Evolutionary conservation across 2,329 filamentous ascomycete species (phyloP).

Genomic region (Mycocentrospora acerina): DNA sequence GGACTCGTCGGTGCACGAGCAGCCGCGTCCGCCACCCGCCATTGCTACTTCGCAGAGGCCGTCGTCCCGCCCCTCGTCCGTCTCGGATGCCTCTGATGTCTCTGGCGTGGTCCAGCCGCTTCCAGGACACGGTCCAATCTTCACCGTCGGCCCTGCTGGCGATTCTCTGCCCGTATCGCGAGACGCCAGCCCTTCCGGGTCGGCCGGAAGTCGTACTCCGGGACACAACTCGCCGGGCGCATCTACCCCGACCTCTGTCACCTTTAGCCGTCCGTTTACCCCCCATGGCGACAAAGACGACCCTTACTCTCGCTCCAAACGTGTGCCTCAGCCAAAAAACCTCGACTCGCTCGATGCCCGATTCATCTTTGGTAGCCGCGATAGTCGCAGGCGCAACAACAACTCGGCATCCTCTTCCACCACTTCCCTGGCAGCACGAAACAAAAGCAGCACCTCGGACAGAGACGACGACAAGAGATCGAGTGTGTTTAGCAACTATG

Average conservation of each 20-base stretch:
- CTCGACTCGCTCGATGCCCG: constrained; percentile 71
- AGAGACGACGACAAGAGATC: constrained; percentile 52
- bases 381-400: constrained; percentile 61
- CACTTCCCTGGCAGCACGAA: constrained; percentile 46
- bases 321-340: constrained; percentile 68
- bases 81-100: constrained; percentile 49
- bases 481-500: constrained; percentile 55
- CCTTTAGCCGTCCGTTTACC: constrained; percentile 70
- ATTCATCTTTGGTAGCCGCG: constrained; percentile 80
- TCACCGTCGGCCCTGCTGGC: constrained; percentile 58
- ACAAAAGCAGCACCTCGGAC: constrained; percentile 43
- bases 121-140: constrained; percentile 54
- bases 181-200: constrained; percentile 65
- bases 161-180: constrained; percentile 57
- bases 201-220: constrained; percentile 50
- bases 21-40: constrained; percentile 18
- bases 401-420: constrained; percentile 33
- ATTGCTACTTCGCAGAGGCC: constrained; percentile 29
- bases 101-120: constrained; percentile 47
- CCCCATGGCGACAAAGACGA: constrained; percentile 79
- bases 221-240: constrained; percentile 47
- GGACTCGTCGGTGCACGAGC: constrained; percentile 29
- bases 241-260: constrained; percentile 54
- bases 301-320: constrained; percentile 81
- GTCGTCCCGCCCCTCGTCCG: constrained; percentile 30